A percentile compares a stretch with the other conserved stretches of the same genome.
phyloP scores from a whole-genome alignment of 1,284 basidiomycete species.

The Irpex sp. region DNA sequence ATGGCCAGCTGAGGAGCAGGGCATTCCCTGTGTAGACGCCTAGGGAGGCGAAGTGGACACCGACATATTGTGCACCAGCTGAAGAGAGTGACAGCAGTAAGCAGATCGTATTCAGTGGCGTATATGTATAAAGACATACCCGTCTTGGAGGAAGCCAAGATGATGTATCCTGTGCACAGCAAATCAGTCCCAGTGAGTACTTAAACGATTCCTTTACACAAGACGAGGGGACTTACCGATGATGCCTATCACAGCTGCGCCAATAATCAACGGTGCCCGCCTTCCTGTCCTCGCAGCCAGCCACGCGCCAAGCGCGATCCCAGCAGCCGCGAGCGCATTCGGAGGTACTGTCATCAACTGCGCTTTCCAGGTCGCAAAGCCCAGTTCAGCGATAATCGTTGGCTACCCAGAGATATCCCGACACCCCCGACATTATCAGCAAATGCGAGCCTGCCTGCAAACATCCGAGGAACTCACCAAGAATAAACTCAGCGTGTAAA shows the following conservation, averaged over 20 bases:
- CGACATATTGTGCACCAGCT: slow-evolving; percentile 56
- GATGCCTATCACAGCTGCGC: slow-evolving; percentile 48
- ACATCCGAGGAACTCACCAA: slow-evolving; percentile 1
- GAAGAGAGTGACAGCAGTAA: slow-evolving; percentile 10
- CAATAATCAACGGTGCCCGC: slow-evolving; percentile 58
- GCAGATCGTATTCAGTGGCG: background rate
- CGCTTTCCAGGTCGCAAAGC: slow-evolving; percentile 22
- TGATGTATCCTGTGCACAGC: slow-evolving; percentile 45
- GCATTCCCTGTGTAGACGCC: slow-evolving; percentile 64
- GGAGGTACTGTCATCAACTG: slow-evolving; percentile 53
- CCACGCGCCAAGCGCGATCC: slow-evolving; percentile 33
- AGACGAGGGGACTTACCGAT: slow-evolving; percentile 20
- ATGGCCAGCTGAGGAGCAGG: slow-evolving; percentile 57
- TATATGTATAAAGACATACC: slow-evolving; percentile 26
- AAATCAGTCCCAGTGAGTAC: background rate
- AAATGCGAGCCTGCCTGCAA: background rate
- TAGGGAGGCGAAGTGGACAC: slow-evolving; percentile 52
- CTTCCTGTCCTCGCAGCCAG: slow-evolving; percentile 33
- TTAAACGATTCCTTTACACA: too few species aligned
- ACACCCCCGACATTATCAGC: too few species aligned
- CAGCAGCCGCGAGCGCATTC: slow-evolving; percentile 46
- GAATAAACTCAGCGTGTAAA: slow-evolving; percentile 34
- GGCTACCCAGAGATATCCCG: slow-evolving; percentile 4
- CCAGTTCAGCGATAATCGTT: slow-evolving; percentile 30
- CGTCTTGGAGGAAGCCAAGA: slow-evolving; percentile 49